Evolutionary conservation across 2,329 filamentous ascomycete species (phyloP).

Genomic region (Pseudogymnoascus pannorum): DNA sequence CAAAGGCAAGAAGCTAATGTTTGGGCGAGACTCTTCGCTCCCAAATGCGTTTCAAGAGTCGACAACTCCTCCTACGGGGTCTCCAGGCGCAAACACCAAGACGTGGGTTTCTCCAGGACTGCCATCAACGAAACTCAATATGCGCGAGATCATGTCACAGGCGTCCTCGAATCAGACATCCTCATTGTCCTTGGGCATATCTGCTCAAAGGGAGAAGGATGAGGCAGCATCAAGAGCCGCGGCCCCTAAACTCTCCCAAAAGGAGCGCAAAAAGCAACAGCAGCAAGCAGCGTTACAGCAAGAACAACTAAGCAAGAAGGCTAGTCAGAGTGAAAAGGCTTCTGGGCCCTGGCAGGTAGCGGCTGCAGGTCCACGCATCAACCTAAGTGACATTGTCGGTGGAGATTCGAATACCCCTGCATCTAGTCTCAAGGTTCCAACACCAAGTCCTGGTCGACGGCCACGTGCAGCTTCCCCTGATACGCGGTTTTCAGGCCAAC

Average conservation of each 20-base stretch:
- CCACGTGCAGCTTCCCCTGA: conserved; percentile 51
- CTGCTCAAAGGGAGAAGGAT: conserved; percentile 38
- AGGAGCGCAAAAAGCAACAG: conserved; percentile 79
- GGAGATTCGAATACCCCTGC: conserved; percentile 14
- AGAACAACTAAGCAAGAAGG: background rate
- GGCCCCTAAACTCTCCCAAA: conserved; percentile 70
- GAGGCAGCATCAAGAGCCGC: conserved; percentile 30
- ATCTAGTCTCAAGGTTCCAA: conserved; percentile 22
- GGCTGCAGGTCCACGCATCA: conserved; percentile 40
- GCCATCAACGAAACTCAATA: conserved; percentile 31
- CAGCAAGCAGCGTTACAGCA: conserved; percentile 43
- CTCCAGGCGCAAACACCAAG: conserved; percentile 16
- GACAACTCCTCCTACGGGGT: background rate
- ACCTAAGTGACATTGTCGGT: conserved; percentile 42
- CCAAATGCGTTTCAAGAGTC: background rate
- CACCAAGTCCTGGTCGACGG: conserved; percentile 19
- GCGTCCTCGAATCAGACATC: conserved; percentile 43
- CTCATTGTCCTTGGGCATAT: conserved; percentile 45
- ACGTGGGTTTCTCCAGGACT: conserved; percentile 27
- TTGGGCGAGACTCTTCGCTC: background rate
- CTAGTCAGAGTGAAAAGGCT: conserved; percentile 18
- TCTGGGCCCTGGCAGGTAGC: conserved; percentile 61
- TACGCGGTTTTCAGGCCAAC: conserved; percentile 54
- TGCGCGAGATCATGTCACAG: conserved; percentile 82
- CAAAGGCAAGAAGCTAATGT: background rate